Evolutionary conservation across 768 basidiomycete species (phyloP), one percentile per base, ranked within the genome.

Genomic region (Phylloporus sp.): DNA sequence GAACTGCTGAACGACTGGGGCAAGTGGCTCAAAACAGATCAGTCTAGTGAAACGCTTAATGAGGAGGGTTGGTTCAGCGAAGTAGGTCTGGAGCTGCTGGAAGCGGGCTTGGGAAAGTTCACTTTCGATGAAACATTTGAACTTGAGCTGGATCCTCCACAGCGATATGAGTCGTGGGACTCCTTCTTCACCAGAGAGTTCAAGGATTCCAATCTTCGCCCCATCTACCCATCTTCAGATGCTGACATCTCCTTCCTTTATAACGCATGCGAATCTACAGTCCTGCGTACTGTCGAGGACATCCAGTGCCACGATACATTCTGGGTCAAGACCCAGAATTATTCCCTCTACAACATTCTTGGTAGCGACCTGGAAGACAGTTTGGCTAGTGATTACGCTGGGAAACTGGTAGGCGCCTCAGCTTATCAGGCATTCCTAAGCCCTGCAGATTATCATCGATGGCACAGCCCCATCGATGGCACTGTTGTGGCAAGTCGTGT

Each of bases 271-370:
- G 84, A 85, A 57, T 79, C 77, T 28, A 72, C 63, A 8, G 56
- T 76, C 10, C 73, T 78, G 58, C 45, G 45, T 29, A 39, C 16
- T 62, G 69, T 50, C 66, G 18, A 32, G 20, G 57, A 76, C 40
- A 73, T 80, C 42, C 55, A 77, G 34, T 59, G 57, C 4, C 59
- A 65, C 13, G 80, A 81, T 47, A 60, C 59, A 23, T 83, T 85
- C 65, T 84, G 80, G 80, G 62, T 83, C 64, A 85, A 85, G 56
- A 75, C 70, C 10, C 70, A 83, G 58, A 73, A 76, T 0, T 84
- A 85, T 22, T 83, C 81, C 5, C 75, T 84, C 47, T 46, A 59
- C 20, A 72, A 82, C 59, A 80, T 83, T 70, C 74, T 84, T 18
- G 64, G 72, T 10, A 38, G 51, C 2, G 10, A 32, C 10, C n/a